A percentile compares a stretch with the other conserved stretches of the same genome.
Conservation (phyloP, 2,329 filamentous ascomycete species). For the Cladosporium velox region DNA sequence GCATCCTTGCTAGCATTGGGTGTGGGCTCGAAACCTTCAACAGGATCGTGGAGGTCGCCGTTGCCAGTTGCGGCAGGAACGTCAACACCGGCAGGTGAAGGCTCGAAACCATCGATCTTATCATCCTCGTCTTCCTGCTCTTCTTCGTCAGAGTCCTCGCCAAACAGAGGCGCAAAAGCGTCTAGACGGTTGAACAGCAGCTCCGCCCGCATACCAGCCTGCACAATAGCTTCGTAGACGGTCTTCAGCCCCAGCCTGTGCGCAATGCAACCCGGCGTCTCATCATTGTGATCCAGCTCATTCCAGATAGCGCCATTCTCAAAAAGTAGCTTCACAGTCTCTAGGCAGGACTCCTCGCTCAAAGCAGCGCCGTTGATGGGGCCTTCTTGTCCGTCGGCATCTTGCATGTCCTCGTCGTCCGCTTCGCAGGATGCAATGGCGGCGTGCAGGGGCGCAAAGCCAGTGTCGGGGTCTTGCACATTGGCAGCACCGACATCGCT, state of each 20-base stretch:
- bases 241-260: slow-evolving; percentile 64
- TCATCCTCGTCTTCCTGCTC: slow-evolving; percentile 43
- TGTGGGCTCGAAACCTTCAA: slow-evolving; percentile 36
- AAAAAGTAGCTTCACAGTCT: slow-evolving; percentile 74
- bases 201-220: slow-evolving; percentile 88
- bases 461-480: slow-evolving; percentile 80
- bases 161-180: slow-evolving; percentile 73
- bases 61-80: slow-evolving; percentile 26
- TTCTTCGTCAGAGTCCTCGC: slow-evolving; percentile 53
- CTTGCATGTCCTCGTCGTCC: slow-evolving; percentile 36
- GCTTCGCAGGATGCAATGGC: slow-evolving; percentile 68
- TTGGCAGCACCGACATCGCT: slow-evolving; percentile 62
- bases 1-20: slow-evolving; percentile 35
- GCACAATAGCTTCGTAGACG: slow-evolving; percentile 80
- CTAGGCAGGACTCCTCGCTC: slow-evolving; percentile 61
- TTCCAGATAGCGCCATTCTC: slow-evolving; percentile 96
- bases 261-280: slow-evolving; percentile 90
- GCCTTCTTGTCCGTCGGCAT: slow-evolving; percentile 36
- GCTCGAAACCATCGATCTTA: slow-evolving; percentile 39
- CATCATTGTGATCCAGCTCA: slow-evolving; percentile 79
- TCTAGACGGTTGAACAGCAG: slow-evolving; percentile 80
- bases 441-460: slow-evolving; percentile 85
- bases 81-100: slow-evolving; percentile 26
- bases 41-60: slow-evolving; percentile 23
- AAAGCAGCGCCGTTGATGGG: slow-evolving; percentile 37